These are phyloP conservation scores for Solanum chiquidenum DNA, from an alignment of 257 asterid species.

Conservation along the genomic window DNA sequence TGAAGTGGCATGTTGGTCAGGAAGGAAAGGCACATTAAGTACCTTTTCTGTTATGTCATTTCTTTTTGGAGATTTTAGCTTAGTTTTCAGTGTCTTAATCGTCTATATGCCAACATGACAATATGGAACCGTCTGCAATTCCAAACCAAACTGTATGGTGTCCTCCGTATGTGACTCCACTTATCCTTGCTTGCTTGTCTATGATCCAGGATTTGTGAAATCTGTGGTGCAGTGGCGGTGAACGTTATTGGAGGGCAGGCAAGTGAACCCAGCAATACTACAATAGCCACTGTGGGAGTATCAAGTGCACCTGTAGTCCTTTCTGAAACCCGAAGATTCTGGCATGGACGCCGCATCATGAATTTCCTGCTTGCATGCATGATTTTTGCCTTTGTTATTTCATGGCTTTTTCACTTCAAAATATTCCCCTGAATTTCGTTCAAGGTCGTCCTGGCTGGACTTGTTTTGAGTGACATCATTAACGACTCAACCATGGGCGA, in stretches of 20 bases:
- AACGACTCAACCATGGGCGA: background rate
- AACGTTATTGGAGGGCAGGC: conserved; percentile 31
- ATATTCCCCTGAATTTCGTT: conserved; percentile 16
- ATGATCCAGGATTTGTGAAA: conserved; percentile 35
- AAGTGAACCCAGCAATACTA: conserved; percentile 8
- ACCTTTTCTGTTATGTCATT: background rate
- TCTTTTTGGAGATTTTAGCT: background rate
- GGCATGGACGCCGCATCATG: conserved; percentile 36
- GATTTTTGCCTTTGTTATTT: conserved; percentile 41
- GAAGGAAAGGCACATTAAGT: background rate
- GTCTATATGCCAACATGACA: background rate
- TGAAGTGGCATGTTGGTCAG: background rate
- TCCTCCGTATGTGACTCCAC: background rate
- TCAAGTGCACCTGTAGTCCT: conserved; percentile 12
- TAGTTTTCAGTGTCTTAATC: background rate
- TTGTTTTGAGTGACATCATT: background rate
- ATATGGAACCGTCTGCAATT: background rate
- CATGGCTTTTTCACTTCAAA: conserved; percentile 46
- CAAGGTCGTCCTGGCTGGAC: background rate
- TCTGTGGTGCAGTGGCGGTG: conserved; percentile 32
- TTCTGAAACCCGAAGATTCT: conserved; percentile 20
- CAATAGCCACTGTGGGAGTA: background rate
- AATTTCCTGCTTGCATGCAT: conserved; percentile 41
- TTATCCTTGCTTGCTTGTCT: background rate
- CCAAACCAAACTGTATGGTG: background rate